These are phyloP conservation scores for Leccinum pellstonianum DNA, from an alignment of 768 basidiomycete species.

Conservation along the genomic window DNA sequence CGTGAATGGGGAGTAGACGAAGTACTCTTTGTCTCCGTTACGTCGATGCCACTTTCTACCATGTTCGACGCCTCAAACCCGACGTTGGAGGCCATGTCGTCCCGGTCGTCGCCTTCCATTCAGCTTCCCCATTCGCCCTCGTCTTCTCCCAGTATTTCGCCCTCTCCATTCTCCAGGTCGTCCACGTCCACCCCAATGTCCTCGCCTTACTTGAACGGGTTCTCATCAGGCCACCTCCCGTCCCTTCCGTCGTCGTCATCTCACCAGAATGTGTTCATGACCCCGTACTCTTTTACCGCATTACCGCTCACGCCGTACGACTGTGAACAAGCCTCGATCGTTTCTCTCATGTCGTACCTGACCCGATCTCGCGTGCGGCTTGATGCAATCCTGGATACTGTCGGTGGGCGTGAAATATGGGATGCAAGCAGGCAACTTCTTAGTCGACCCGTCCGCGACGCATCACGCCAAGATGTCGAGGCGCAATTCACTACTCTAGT, in stretches of 20 bases:
- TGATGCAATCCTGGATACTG: conserved; percentile 80
- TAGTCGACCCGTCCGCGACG: conserved; percentile 31
- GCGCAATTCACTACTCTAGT: conserved; percentile 79
- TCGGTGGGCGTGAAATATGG: conserved; percentile 80
- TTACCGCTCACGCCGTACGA: conserved; percentile 32
- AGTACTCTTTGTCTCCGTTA: conserved; percentile 56
- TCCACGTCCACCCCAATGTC: conserved; percentile 32
- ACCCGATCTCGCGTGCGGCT: conserved; percentile 41
- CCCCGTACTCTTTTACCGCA: conserved; percentile 31
- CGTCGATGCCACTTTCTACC: conserved; percentile 22
- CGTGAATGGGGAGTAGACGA: conserved; percentile 75
- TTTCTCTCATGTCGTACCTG: conserved; percentile 29
- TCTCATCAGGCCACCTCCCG: conserved; percentile 28
- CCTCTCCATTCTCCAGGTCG: conserved; percentile 35
- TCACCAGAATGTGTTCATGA: conserved; percentile 24
- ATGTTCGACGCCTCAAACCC: conserved; percentile 23
- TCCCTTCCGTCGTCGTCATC: conserved; percentile 26
- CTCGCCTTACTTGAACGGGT: conserved; percentile 26
- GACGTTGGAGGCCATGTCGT: conserved; percentile 18
- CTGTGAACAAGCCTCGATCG: conserved; percentile 24
- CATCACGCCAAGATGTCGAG: conserved; percentile 29
- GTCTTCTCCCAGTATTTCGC: conserved; percentile 33
- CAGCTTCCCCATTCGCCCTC: conserved; percentile 26
- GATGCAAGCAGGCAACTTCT: conserved; percentile 68
- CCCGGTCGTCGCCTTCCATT: conserved; percentile 28